Evolutionary conservation across 805 yeast genomes (phyloP).

Genomic region (Starmerella floricola): DNA sequence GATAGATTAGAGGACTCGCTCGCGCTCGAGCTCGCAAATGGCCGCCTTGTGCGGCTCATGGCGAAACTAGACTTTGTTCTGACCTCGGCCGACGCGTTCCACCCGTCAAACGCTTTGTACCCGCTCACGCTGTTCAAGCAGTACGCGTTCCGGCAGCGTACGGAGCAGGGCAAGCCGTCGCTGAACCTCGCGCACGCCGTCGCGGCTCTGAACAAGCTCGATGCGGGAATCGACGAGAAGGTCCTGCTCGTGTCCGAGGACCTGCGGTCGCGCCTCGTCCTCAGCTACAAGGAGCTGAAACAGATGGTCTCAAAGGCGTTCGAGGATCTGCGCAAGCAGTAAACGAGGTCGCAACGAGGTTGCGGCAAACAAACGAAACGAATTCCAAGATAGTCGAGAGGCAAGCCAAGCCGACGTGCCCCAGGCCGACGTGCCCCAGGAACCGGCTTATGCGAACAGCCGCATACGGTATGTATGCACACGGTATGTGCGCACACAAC

Average conservation of each 20-base stretch:
- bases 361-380: too few species aligned
- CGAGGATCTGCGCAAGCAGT: slow-evolving; percentile 30
- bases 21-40: slow-evolving; percentile 72
- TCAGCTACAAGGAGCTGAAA: slow-evolving; percentile 68
- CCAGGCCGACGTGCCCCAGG: too few species aligned
- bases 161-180: slow-evolving; percentile 63
- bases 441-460: too few species aligned
- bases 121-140: slow-evolving; percentile 66
- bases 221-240: slow-evolving; percentile 81
- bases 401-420: too few species aligned
- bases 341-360: too few species aligned
- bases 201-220: slow-evolving; percentile 70
- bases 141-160: slow-evolving; percentile 73
- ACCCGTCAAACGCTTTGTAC: slow-evolving; percentile 62
- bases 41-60: slow-evolving; percentile 67
- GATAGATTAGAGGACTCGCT: slow-evolving; percentile 33
- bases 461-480: too few species aligned
- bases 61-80: slow-evolving; percentile 68
- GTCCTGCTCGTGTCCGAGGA: slow-evolving; percentile 70
- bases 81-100: slow-evolving; percentile 56
- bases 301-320: slow-evolving; percentile 59
- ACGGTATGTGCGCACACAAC: too few species aligned
- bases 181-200: slow-evolving; percentile 75
- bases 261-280: slow-evolving; percentile 72
- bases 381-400: too few species aligned